Evolutionary conservation across 345 rosid species (phyloP).

Genomic region (Citrus maxima): DNA sequence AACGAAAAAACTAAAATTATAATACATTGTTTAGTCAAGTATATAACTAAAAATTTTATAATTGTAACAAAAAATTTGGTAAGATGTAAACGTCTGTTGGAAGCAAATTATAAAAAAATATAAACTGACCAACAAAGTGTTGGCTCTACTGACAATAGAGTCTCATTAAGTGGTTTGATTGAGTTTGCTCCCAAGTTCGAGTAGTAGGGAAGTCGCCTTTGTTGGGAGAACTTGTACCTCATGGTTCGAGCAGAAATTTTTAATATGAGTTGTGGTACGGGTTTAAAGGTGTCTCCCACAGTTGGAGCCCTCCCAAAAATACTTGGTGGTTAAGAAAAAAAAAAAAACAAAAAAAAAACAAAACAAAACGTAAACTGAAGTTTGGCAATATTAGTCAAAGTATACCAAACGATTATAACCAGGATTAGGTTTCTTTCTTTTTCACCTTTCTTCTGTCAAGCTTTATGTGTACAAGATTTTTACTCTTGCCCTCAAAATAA

Average conservation of each 20-base stretch:
- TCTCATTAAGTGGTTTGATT: accelerated
- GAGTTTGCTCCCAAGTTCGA: too few species aligned
- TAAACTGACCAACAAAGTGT: too few species aligned
- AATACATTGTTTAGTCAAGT: too few species aligned
- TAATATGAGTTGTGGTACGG: accelerated
- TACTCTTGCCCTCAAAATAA: too few species aligned
- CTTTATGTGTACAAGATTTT: not conserved
- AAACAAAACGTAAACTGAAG: too few species aligned
- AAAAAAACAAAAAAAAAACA: too few species aligned
- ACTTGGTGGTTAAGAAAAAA: accelerated
- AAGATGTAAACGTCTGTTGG: not conserved
- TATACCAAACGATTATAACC: not conserved
- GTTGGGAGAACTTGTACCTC: too few species aligned
- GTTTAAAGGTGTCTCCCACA: accelerated
- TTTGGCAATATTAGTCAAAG: not conserved
- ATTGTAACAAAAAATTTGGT: not conserved
- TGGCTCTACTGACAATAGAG: too few species aligned
- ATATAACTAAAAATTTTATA: too few species aligned
- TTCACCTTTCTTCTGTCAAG: too few species aligned
- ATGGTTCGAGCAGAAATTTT: accelerated
- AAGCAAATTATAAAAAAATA: too few species aligned
- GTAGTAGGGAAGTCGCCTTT: accelerated
- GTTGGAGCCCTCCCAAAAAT: accelerated
- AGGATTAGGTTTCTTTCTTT: not conserved
- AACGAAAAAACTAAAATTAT: too few species aligned